These are phyloP conservation scores for Wallacemonas sp. DNA, from an alignment of 208 protist genomes.

Conservation along the genomic window DNA sequence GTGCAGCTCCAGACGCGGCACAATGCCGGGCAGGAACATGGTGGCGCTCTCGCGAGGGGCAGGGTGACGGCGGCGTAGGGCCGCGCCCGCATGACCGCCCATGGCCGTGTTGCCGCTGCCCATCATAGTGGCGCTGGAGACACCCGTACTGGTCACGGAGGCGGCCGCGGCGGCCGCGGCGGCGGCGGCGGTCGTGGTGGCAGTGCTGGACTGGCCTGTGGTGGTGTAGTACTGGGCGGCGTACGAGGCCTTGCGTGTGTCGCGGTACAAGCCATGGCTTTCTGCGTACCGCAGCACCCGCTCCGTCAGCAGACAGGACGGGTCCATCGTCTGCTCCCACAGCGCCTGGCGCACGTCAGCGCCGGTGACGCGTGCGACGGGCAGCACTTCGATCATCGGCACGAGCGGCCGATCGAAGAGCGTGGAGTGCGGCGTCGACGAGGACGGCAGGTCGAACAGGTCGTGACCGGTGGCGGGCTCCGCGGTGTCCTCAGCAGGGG, in stretches of 20 bases:
- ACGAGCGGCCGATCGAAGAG: constrained; percentile 10
- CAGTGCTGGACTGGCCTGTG: no score
- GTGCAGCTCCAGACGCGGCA: constrained; percentile 85
- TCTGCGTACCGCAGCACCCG: constrained; percentile 81
- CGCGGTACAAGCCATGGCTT: constrained; percentile 80
- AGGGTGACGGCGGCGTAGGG: constrained; percentile 23
- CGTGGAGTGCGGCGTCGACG: neutral
- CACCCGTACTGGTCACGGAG: no score
- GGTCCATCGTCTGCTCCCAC: constrained; percentile 78
- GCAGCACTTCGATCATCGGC: constrained; percentile 83
- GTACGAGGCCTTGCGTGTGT: constrained; percentile 65
- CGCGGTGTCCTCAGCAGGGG: neutral
- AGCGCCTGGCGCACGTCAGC: constrained; percentile 86
- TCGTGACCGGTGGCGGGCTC: neutral
- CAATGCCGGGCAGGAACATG: constrained; percentile 68
- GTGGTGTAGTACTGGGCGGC: constrained; percentile 25
- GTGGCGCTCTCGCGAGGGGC: constrained; percentile 34
- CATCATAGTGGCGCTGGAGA: neutral
- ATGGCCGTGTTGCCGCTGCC: constrained; percentile 11
- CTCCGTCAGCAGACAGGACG: constrained; percentile 56
- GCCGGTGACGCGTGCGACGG: constrained; percentile 72
- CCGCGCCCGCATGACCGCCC: neutral
- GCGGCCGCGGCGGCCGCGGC: constrained; percentile 17
- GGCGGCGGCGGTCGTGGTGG: no score
- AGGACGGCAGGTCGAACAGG: neutral